Conservation (phyloP, 2,329 filamentous ascomycete genomes). For the Colletotrichum sp. region DNA sequence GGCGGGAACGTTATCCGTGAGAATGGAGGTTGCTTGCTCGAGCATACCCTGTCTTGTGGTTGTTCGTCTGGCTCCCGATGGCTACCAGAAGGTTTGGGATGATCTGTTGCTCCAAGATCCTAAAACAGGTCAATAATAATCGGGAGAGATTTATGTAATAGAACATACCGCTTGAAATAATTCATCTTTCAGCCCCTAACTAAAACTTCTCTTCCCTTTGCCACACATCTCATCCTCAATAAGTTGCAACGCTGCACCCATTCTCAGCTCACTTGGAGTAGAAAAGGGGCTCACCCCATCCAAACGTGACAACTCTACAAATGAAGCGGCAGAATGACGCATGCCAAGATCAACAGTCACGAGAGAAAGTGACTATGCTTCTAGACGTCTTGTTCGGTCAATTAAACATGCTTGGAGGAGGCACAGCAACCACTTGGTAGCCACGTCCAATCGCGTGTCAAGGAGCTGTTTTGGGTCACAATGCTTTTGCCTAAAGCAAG, state of each 20-base stretch:
- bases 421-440: background rate
- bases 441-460: background rate
- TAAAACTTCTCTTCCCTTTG: too few relatives aligned
- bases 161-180: too few relatives aligned
- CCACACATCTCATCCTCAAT: too few relatives aligned
- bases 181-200: too few relatives aligned
- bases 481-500: background rate
- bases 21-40: background rate
- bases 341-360: background rate
- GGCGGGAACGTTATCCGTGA: fast-evolving
- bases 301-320: background rate
- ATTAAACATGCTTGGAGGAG: background rate
- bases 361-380: background rate
- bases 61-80: too few relatives aligned
- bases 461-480: background rate
- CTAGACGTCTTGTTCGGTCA: background rate
- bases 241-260: background rate
- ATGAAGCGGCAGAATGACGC: background rate
- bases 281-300: background rate
- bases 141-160: too few relatives aligned
- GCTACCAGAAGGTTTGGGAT: too few relatives aligned
- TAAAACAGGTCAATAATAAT: too few relatives aligned
- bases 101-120: too few relatives aligned
- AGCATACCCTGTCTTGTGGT: background rate
- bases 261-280: background rate